phyloP scores from a whole-genome alignment of 2,329 filamentous ascomycete genomes.

The Pleomassaria siparia region DNA sequence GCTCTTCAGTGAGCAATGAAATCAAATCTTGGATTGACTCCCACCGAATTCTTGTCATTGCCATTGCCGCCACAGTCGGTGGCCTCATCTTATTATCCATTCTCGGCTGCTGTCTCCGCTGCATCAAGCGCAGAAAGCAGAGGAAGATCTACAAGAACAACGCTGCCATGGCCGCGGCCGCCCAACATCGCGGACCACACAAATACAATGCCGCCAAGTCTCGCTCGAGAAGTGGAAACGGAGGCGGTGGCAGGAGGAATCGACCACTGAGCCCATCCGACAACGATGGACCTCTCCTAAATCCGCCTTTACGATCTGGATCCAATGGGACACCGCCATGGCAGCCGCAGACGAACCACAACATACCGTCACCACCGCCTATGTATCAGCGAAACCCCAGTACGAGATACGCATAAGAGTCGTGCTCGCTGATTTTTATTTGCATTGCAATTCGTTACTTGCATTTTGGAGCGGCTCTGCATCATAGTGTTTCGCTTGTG shows the following conservation, averaged over 20 bases:
- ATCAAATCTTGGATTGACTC: slow-evolving; percentile 73
- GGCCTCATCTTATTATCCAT: slow-evolving; percentile 67
- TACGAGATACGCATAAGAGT: slow-evolving; percentile 22
- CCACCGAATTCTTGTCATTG: slow-evolving; percentile 82
- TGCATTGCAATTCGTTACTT: not conserved
- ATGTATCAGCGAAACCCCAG: slow-evolving; percentile 9
- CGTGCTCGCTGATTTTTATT: not conserved
- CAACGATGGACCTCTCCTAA: slow-evolving; percentile 3
- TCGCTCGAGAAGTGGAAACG: slow-evolving; percentile 3
- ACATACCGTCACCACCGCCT: slow-evolving; percentile 8
- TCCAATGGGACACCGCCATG: not conserved
- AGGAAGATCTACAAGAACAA: slow-evolving; percentile 25
- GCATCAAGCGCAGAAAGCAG: slow-evolving; percentile 42
- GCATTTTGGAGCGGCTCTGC: not conserved
- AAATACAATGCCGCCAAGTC: not conserved
- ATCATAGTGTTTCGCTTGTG: not conserved
- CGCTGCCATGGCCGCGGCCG: slow-evolving; percentile 11
- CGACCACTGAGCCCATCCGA: slow-evolving; percentile 1
- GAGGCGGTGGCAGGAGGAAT: slow-evolving; percentile 4
- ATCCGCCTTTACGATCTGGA: not conserved
- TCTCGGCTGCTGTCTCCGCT: slow-evolving; percentile 64
- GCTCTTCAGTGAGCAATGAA: slow-evolving; percentile 68
- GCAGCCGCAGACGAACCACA: not conserved
- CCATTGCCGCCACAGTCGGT: slow-evolving; percentile 71
- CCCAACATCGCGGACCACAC: slow-evolving; percentile 1